A percentile compares a stretch with the other conserved stretches of the same genome.
These are phyloP conservation scores for Zychaea mexicana DNA, from an alignment of 371 early-diverging fungal species.

Conservation along the genomic window DNA sequence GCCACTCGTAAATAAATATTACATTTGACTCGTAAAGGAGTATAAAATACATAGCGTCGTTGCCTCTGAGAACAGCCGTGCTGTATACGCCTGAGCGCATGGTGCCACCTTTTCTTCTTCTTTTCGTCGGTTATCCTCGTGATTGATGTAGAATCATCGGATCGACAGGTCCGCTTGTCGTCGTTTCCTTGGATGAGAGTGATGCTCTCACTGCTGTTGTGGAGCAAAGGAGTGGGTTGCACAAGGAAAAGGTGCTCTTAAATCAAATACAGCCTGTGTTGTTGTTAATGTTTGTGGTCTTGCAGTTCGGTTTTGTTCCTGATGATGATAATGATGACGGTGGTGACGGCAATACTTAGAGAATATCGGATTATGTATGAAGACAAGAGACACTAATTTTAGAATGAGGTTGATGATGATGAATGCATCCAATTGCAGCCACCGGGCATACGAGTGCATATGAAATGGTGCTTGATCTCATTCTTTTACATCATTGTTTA, in stretches of 20 bases:
- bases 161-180: background rate
- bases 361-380: background rate
- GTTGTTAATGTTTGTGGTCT: no score
- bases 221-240: background rate
- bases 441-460: slow-evolving; percentile 1
- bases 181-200: no score
- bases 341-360: background rate
- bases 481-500: no score
- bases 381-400: background rate
- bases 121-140: background rate
- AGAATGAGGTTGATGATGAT: background rate
- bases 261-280: background rate
- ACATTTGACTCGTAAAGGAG: no score
- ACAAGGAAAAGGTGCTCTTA: background rate
- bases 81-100: background rate
- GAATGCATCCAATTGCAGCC: background rate
- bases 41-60: no score
- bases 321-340: background rate
- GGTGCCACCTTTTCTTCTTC: background rate
- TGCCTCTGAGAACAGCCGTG: background rate
- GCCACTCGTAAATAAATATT: background rate
- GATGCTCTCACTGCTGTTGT: background rate
- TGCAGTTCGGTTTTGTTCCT: background rate
- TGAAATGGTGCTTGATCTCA: background rate
- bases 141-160: slow-evolving; percentile 1